Percentiles rank a stretch among this genome's conserved stretches.
Evolutionary conservation across 495 filamentous ascomycete genomes (phyloP).

Genomic region (Haplographium delicatum): DNA sequence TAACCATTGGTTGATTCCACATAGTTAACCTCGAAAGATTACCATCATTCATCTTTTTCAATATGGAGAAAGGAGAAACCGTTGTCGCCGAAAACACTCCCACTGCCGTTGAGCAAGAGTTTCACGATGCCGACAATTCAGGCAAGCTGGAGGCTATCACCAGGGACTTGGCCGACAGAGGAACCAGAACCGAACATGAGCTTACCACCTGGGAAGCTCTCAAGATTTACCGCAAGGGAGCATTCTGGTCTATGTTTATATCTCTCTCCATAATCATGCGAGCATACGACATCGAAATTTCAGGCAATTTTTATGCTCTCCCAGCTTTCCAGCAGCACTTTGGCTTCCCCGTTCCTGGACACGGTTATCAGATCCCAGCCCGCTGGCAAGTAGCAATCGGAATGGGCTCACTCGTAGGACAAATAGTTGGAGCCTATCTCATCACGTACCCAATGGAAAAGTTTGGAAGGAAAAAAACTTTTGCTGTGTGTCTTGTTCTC

Average conservation of each 20-base stretch:
- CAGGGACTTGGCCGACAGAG: neutral
- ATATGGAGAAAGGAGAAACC: neutral
- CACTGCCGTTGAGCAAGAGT: neutral
- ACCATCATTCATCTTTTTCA: no score
- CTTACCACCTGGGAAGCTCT: constrained; percentile 25
- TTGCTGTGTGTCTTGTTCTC: constrained; percentile 26
- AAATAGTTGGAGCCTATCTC: constrained; percentile 35
- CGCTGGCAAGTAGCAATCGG: constrained; percentile 8
- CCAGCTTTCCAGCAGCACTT: constrained; percentile 29
- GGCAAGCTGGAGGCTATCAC: neutral
- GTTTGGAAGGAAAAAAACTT: constrained; percentile 36
- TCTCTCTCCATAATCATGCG: constrained; percentile 37
- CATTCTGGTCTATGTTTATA: constrained; percentile 27
- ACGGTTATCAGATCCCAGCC: constrained; percentile 34
- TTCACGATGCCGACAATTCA: neutral
- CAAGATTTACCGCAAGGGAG: constrained; percentile 33
- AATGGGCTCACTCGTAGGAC: constrained; percentile 30
- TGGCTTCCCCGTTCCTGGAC: constrained; percentile 26
- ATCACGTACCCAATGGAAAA: constrained; percentile 41
- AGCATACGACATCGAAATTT: constrained; percentile 35
- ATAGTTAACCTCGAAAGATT: no score
- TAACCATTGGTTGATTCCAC: no score
- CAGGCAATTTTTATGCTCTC: constrained; percentile 30
- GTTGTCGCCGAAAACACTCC: neutral
- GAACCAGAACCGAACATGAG: constrained; percentile 22